These are phyloP conservation scores for Spathaspora hagerdaliae DNA, from an alignment of 805 yeast genomes.

Conservation along the genomic window DNA sequence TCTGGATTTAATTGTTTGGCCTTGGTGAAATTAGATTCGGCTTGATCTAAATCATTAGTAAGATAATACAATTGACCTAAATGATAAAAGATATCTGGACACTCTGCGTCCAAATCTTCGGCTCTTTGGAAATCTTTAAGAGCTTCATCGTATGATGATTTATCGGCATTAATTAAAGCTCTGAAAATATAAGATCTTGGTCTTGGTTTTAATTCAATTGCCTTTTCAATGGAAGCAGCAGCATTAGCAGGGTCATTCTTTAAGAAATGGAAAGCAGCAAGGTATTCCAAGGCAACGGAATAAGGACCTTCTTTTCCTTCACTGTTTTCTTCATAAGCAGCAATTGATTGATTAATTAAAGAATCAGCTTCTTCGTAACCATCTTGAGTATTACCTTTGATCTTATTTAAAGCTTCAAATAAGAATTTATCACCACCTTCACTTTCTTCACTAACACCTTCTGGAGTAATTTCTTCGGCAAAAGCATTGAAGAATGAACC, in stretches of 20 bases:
- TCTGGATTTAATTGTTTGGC: constrained; percentile 70
- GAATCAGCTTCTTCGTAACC: constrained; percentile 62
- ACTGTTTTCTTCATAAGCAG: constrained; percentile 35
- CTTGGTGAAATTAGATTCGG: constrained; percentile 69
- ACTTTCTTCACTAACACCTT: constrained; percentile 45
- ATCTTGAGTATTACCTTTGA: constrained; percentile 48
- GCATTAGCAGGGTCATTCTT: constrained; percentile 69
- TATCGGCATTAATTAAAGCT: constrained; percentile 81
- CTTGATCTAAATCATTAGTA: constrained; percentile 67
- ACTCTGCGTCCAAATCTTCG: constrained; percentile 58
- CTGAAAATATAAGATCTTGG: constrained; percentile 78
- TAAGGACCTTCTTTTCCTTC: constrained; percentile 31
- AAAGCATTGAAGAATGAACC: constrained; percentile 90
- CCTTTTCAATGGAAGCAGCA: constrained; percentile 55
- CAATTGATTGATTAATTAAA: constrained; percentile 55
- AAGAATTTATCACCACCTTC: constrained; percentile 63
- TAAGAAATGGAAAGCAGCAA: constrained; percentile 80
- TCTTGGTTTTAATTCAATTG: constrained; percentile 68
- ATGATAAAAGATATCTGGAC: constrained; percentile 87
- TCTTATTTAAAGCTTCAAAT: constrained; percentile 57
- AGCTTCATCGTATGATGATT: constrained; percentile 58
- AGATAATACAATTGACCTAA: constrained; percentile 89
- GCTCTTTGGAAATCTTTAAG: constrained; percentile 68
- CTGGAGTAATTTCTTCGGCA: constrained; percentile 49
- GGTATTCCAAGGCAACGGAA: constrained; percentile 73